These are phyloP conservation scores for Aspergillus latus DNA, from an alignment of 2,329 filamentous ascomycete species.

Conservation along the genomic window DNA sequence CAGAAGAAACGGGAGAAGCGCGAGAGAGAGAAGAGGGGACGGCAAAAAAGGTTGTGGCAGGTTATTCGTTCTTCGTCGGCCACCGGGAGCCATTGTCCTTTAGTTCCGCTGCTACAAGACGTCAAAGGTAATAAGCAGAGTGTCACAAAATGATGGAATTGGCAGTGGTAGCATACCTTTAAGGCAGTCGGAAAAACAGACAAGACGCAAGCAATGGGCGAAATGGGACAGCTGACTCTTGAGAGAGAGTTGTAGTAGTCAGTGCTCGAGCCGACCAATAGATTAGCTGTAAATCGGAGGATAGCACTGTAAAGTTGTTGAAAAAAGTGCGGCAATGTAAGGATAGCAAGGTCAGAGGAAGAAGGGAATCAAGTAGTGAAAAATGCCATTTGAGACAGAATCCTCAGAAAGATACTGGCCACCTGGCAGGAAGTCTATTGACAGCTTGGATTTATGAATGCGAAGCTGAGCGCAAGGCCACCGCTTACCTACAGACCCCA, in stretches of 20 bases:
- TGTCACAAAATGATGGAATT: neutral
- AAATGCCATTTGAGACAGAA: conserved; percentile 30
- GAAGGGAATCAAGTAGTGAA: conserved; percentile 17
- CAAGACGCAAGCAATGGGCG: neutral
- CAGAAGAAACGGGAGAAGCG: conserved; percentile 53
- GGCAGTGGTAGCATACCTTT: conserved; percentile 11
- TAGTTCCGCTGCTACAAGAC: conserved; percentile 23
- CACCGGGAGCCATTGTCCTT: conserved; percentile 35
- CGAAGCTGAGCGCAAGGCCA: conserved; percentile 12
- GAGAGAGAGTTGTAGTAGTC: neutral
- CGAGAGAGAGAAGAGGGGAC: conserved; percentile 42
- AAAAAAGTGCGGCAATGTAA: neutral
- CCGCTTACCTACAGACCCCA: conserved; percentile 20
- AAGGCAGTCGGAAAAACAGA: conserved; percentile 7
- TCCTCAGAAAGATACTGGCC: conserved; percentile 30
- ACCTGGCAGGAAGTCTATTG: conserved; percentile 32
- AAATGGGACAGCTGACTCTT: neutral
- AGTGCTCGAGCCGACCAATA: conserved; percentile 1
- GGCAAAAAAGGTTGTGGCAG: conserved; percentile 18
- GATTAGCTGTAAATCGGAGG: neutral
- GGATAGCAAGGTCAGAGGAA: neutral
- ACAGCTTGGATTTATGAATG: conserved; percentile 13
- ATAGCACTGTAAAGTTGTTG: neutral
- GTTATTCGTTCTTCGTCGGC: conserved; percentile 28
- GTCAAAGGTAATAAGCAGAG: neutral